Evolutionary conservation across 768 basidiomycete species (phyloP), one percentile per base, ranked within the genome.

Genomic region (Exidia glandulosa): DNA sequence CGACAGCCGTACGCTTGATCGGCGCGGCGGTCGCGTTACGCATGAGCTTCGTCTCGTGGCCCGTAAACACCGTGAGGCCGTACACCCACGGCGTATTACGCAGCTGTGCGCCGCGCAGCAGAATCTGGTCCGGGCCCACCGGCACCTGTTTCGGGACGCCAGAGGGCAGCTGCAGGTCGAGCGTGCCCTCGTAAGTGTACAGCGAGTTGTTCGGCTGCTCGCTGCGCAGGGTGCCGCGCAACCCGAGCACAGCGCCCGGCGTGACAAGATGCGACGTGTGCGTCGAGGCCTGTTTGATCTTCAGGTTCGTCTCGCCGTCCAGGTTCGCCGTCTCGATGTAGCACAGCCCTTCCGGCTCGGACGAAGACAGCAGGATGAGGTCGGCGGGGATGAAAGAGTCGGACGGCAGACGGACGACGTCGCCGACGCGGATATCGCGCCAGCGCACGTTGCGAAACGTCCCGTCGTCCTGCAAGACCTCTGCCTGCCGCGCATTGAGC

Each of bases 221-320:
- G 7, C 90, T 95, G 48, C 93, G 85, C 27, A 99, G 77, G 14
- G 87, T 84, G 13, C 96, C 96, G 37, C 81, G 83, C 1, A 99
- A 77, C 6, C 82, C 70, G 19, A 80, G 77, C 45, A 93, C 86
- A 10, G 87, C 79, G 6, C 82, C 72, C 0, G 95, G 94, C 2
- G 90, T 82, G 4, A 86, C 92, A 47, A 97, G 79, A 4, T 79
- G 67, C 0, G 88, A 75, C 1, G 94, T 97, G 33, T 90, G 84
- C 1, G 89, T 76, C 2, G 89, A 89, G 0, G 90, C 90, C 73
- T 99, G 94, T 69, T 99, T 99, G 73, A 99, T 98, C 77, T 98
- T 99, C 65, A 99, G 80, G 68, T 98, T 98, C 3, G 96, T 99
- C 76, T 98, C 96, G 93, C 95, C 96, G 67, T 99, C 96, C 30